Evolutionary conservation across 805 yeast species (phyloP), one percentile per base, ranked within the genome.

Genomic region (Cyberlindnera suaveolens): DNA sequence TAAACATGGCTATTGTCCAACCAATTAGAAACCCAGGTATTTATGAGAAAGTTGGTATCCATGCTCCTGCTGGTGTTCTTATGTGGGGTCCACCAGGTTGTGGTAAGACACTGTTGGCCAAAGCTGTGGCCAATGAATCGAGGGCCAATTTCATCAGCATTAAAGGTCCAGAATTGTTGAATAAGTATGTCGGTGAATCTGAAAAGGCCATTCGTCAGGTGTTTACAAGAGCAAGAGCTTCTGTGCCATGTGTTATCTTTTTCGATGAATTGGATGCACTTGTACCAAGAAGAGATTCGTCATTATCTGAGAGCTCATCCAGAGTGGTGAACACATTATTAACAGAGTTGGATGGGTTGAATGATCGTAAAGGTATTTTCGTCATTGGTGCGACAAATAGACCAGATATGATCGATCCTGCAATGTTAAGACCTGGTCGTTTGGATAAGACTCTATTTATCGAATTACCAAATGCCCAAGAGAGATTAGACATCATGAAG

Each of bases 51-150:
- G 97, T 90, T 10, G 99, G 99, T 63, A 90, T 93, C 35, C 79
- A 88, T 42, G 96, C 97, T 0, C 98, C 98, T 3, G 89, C 96
- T 0, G 99, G 99, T 44, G 99, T 93, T 1, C 67, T 93, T 20
- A 75, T 93, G 72, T 93, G 99, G 99, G 99, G 99, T 0, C 99
- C 99, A 2, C 99, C 99, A 3, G 99, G 99, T 31, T 93, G 98
- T 68, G 99, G 99, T 74, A 93, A 93, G 61, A 93, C 99, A 0
- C 70, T 93, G 39, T 70, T 93, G 26, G 98, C 98, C 1, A 93
- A 93, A 58, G 99, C 99, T 2, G 98, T 93, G 3, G 99, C 99
- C 10, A 91, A 91, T 61, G 98, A 93, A 64, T 88, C 96, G 0
- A 75, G 95, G 41, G 98, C 98, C 11, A 93, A 93, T 61, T 93